Evolutionary conservation across 1,139 yeast species (phyloP).

Genomic region (Pichia sp.): DNA sequence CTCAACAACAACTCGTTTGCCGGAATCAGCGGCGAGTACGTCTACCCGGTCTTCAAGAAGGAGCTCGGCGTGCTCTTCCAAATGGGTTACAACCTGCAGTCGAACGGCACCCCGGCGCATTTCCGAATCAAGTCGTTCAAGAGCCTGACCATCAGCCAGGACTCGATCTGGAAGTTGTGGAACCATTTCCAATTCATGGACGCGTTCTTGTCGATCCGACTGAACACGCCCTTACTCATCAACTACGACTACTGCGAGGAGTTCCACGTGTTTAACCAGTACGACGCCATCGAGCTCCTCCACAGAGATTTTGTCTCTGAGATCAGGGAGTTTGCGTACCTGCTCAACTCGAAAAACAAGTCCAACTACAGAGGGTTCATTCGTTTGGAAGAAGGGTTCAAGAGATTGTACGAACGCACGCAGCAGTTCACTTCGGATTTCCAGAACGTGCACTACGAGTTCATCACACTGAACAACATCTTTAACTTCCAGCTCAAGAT

Average conservation of each 20-base stretch:
- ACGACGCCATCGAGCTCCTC: neutral
- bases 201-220: constrained; percentile 15
- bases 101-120: no score
- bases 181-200: constrained; percentile 17
- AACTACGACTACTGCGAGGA: constrained; percentile 19
- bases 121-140: neutral
- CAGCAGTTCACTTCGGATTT: neutral
- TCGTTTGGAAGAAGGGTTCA: neutral
- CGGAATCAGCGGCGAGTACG: constrained; percentile 14
- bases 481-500: neutral
- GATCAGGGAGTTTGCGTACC: neutral
- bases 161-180: constrained; percentile 17
- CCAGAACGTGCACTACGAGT: neutral
- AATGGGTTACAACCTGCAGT: no score
- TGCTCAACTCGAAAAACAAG: constrained; percentile 1
- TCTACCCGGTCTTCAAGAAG: constrained; percentile 15
- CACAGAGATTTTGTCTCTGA: neutral
- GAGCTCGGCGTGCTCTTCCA: constrained; percentile 16
- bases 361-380: constrained; percentile 1
- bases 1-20: constrained; percentile 5
- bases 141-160: neutral
- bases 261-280: neutral
- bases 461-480: neutral
- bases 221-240: constrained; percentile 25
- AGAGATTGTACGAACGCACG: neutral